phyloP scores from a whole-genome alignment of 805 yeast genomes.

The Candida loeiensis region DNA sequence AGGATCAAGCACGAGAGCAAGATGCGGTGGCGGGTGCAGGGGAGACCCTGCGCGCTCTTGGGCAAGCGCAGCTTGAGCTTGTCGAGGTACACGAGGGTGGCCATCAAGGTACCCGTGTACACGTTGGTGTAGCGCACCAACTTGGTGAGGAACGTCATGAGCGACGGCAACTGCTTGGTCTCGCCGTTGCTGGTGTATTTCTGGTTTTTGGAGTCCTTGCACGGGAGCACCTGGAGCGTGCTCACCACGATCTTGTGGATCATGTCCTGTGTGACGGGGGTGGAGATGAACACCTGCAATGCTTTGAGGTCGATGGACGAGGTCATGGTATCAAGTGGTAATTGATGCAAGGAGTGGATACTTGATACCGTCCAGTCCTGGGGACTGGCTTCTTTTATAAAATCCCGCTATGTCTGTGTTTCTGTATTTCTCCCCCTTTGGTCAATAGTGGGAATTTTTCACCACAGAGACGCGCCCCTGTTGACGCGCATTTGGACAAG shows the following conservation, averaged over 20 bases:
- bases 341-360: no score
- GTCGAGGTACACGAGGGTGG: constrained; percentile 66
- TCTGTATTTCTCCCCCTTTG: not conserved
- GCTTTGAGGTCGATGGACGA: constrained; percentile 43
- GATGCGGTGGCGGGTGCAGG: constrained; percentile 77
- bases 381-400: no score
- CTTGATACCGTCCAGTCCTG: no score
- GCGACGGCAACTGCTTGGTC: constrained; percentile 54
- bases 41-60: constrained; percentile 67
- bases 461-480: not conserved
- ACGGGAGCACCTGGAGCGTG: constrained; percentile 65
- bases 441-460: not conserved
- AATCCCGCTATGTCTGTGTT: not conserved
- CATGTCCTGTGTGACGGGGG: constrained; percentile 75
- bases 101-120: constrained; percentile 74
- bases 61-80: constrained; percentile 61
- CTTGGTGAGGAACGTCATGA: constrained; percentile 69
- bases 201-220: constrained; percentile 41
- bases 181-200: constrained; percentile 24
- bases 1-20: constrained; percentile 70
- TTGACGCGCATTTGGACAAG: constrained; percentile 2
- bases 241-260: constrained; percentile 63
- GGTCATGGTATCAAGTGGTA: constrained; percentile 4
- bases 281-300: constrained; percentile 52
- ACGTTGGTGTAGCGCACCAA: constrained; percentile 73